Base-by-base conservation (phyloP, 1,139 yeast genomes). In the Yamadazyma diospyri region DNA sequence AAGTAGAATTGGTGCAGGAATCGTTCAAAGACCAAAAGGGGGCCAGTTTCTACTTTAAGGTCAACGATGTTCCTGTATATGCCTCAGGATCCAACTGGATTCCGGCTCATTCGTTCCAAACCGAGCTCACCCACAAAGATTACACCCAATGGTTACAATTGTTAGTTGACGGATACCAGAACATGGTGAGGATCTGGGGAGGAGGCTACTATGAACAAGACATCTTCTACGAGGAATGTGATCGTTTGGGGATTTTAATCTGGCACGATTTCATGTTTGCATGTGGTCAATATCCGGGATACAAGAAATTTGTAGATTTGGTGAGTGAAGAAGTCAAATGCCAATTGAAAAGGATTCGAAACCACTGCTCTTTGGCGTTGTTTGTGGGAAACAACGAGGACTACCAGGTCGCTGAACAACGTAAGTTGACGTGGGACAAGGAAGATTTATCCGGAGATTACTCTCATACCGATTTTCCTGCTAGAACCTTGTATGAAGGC, bases 261-360 rank as follows among this genome's bases (percentile, higher is more conserved):
- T 70, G 75, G 73, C 76, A 69, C 34, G 76, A 69, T 46, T 68
- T 69, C 41, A 66, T 69, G 74, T 70, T 70, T 57, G 75, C 72
- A 2, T 70, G 76, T 47, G 76, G 72, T 3, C 66, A 63, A 31
- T 70, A 70, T 38, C 76, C 76, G 2, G 59, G 55, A 1, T 50
- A 53, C 37, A 34, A 42, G 8, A 43, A 38, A 3, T 64, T 60
- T 37, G 43, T 59, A n/a, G 43, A 47, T 4, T 46, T 44, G 23
- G 69, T 69, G 5, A 32, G 43, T 1, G 42, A 45, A 20, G 76
- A 69, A 41, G 58, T 54, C 3, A 44, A 34, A 8, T 50, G 51
- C 35, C 72, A 66, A 41, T 37, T 70, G 26, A 50, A 41, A 26
- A 41, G 73, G 27, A 47, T 69, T 29, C 47, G 70, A 37, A 58